Evolutionary conservation across 768 basidiomycete genomes (phyloP).

Genomic region (Boletus sp.): DNA sequence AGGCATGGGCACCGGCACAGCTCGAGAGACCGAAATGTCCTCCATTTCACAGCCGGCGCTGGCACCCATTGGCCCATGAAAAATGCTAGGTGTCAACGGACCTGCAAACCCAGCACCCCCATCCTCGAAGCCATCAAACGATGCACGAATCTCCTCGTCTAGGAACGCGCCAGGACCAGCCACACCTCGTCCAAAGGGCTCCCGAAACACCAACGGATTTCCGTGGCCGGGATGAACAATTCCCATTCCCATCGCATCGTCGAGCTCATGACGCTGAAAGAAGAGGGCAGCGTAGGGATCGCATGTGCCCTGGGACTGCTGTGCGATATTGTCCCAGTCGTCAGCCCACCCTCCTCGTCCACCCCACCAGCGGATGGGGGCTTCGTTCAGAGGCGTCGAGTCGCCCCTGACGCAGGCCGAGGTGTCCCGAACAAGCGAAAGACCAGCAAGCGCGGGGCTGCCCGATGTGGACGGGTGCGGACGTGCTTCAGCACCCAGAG

Average conservation of each 20-base stretch:
- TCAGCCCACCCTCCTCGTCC: conserved; percentile 16
- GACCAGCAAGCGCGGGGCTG: neutral
- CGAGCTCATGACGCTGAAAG: neutral
- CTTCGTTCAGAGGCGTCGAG: conserved; percentile 18
- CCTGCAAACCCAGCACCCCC: neutral
- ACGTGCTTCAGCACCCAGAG: conserved; percentile 8
- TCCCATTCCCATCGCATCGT: neutral
- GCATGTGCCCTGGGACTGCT: neutral
- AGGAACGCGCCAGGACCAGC: conserved; percentile 9
- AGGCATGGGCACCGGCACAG: conserved; percentile 7
- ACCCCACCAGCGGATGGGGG: conserved; percentile 22
- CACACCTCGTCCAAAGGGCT: conserved; percentile 1
- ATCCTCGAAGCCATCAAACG: conserved; percentile 4
- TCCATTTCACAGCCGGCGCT: conserved; percentile 1
- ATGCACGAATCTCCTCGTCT: conserved; percentile 23
- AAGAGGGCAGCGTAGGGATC: neutral
- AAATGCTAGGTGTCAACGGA: neutral
- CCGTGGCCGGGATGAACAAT: neutral
- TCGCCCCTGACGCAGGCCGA: neutral
- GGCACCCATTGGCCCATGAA: neutral
- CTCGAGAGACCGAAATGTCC: neutral
- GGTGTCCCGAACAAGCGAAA: neutral
- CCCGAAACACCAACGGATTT: neutral
- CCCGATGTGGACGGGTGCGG: neutral
- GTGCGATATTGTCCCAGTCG: conserved; percentile 16